phyloP scores from a whole-genome alignment of 139 green algal species.

The Trebouxia sp. region DNA sequence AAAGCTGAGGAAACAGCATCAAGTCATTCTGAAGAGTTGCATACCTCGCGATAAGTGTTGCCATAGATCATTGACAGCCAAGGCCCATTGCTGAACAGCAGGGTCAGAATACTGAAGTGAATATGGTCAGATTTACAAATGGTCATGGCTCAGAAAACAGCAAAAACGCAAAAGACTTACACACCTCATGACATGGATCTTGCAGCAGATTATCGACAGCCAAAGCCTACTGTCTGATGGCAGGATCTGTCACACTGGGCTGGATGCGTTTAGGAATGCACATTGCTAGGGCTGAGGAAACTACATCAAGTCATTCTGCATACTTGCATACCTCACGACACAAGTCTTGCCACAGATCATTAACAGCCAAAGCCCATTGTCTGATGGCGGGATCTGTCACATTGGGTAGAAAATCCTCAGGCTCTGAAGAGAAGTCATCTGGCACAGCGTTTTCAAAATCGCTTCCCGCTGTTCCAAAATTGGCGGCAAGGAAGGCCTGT shows the following conservation, averaged over 20 bases:
- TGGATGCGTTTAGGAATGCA: not conserved
- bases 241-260: not conserved
- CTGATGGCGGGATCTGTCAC: constrained; percentile 24
- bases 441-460: constrained; percentile 22
- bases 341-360: constrained; percentile 50
- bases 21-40: no score
- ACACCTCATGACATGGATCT: constrained; percentile 32
- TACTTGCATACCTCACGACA: constrained; percentile 33
- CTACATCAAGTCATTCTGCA: not conserved
- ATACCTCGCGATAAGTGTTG: no score
- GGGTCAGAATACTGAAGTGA: not conserved
- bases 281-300: not conserved
- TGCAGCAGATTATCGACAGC: not conserved
- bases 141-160: not conserved
- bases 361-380: constrained; percentile 41
- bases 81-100: not conserved
- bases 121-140: not conserved
- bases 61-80: not conserved
- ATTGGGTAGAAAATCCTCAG: constrained; percentile 38
- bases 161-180: not conserved
- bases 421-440: constrained; percentile 25
- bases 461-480: constrained; percentile 23
- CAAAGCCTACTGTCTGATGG: not conserved
- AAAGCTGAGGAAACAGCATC: no score
- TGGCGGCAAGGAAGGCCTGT: constrained; percentile 9